Base-by-base conservation (phyloP, 2,329 filamentous ascomycete genomes). In the Teratosphaeria zuluensis region DNA sequence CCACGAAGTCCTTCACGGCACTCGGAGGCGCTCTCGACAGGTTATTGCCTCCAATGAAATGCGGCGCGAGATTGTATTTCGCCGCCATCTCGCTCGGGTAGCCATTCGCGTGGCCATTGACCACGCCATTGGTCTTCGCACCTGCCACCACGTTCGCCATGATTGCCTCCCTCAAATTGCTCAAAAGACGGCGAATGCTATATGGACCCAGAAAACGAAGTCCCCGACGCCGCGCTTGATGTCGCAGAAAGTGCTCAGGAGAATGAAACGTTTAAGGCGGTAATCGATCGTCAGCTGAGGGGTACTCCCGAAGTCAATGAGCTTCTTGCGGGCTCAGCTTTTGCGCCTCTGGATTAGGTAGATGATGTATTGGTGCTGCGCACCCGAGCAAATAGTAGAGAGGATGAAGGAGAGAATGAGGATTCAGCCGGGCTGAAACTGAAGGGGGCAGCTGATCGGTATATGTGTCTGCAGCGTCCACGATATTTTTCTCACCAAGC, bases 11-110 rank as follows among this genome's bases (percentile, higher is more conserved):
- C 82, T 96, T 97, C 63, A 99, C 90, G 71, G 86, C 88, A 74
- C 92, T 88, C 42, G 91, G 83, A 52, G 88, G 78, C 55, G 94
- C 94, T 72, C 88, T 88, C 64, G 85, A 85, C 64, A 99, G 78
- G 72, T 86, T 84, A 80, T 96, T 96, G 64, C 94, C 92, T 69
- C 94, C 94, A 74, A 97, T 95, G 78, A 97, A 99, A 80, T 99
- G 94, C 76, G 90, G 82, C 63, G 91, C 85, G 63, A 99, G 76
- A 65, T 89, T 86, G 80, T 90, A 85, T 78, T 88, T 90, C 67
- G 90, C 86, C 65, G 90, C 84, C 73, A 89, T 91, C 58, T 87
- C 85, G 70, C 81, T 82, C 58, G 77, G 74, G 56, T 77, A 73
- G 70, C 81, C 82, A 69, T 84, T 84, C 64, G 75, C 69, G 51